A percentile compares a stretch with the other conserved stretches of the same genome.
Conservation (phyloP, 2,329 filamentous ascomycete species). For the Arachnopeziza araneosa region DNA sequence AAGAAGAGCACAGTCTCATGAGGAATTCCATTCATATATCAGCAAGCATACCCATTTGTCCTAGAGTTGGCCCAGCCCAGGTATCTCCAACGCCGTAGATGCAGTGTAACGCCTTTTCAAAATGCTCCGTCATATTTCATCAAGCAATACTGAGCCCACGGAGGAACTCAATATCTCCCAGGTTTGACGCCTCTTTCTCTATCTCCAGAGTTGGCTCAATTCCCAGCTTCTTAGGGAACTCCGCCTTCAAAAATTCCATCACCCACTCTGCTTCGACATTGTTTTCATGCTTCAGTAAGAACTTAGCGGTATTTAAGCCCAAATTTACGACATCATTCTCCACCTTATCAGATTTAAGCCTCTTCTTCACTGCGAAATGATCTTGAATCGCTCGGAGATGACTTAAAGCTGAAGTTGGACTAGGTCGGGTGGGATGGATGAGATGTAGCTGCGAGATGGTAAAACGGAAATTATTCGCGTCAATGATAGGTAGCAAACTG, state of each 20-base stretch:
- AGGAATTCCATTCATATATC: background rate
- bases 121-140: background rate
- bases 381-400: background rate
- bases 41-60: background rate
- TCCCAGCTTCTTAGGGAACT: background rate
- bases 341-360: background rate
- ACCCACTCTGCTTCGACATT: background rate
- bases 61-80: background rate
- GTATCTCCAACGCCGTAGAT: background rate
- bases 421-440: background rate
- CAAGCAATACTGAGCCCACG: background rate
- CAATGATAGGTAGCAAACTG: constrained; percentile 7
- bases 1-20: background rate
- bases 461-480: background rate
- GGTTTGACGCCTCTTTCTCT: background rate
- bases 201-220: background rate
- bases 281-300: background rate
- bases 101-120: background rate
- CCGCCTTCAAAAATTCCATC: background rate
- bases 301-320: background rate
- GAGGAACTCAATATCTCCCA: background rate
- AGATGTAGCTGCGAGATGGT: background rate
- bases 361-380: background rate
- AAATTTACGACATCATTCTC: background rate
- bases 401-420: background rate